A percentile compares a stretch with the other conserved stretches of the same genome.
These are phyloP conservation scores for Flueggea neowawraea DNA, from an alignment of 441 rosid genomes.

Conservation along the genomic window DNA sequence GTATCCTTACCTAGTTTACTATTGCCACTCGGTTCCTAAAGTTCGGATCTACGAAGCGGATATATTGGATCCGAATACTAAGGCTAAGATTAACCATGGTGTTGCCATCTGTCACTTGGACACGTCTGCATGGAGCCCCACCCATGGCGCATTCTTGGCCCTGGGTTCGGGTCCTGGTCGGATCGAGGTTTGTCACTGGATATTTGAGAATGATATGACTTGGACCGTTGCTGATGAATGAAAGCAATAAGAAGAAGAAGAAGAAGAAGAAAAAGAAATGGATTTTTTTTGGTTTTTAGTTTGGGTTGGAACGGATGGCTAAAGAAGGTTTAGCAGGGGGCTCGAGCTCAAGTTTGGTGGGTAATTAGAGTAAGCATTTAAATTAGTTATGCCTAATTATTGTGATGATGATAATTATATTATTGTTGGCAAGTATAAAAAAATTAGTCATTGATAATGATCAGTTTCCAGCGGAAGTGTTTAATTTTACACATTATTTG, in stretches of 20 bases:
- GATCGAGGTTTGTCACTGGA: constrained; percentile 97
- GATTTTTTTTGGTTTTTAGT: too few relatives aligned
- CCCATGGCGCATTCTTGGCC: constrained; percentile 82
- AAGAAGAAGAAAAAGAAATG: too few relatives aligned
- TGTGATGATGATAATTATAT: neutral
- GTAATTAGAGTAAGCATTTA: neutral
- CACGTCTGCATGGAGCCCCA: constrained; percentile 87
- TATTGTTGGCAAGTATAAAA: neutral
- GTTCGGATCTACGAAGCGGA: constrained; percentile 93
- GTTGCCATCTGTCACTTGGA: constrained; percentile 94
- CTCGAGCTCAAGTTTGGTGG: neutral
- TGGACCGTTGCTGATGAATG: constrained; percentile 70
- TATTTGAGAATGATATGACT: constrained; percentile 89
- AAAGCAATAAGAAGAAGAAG: neutral
- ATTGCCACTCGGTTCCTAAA: constrained; percentile 97
- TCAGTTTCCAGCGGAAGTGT: neutral
- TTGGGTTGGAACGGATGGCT: constrained; percentile 9
- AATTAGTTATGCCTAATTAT: constrained; percentile 1
- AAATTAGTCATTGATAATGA: neutral
- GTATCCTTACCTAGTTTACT: constrained; percentile 82
- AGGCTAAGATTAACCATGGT: constrained; percentile 70
- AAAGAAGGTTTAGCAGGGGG: constrained; percentile 6
- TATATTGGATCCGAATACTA: constrained; percentile 47
- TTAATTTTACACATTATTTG: neutral
- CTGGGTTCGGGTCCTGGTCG: constrained; percentile 78